Percentiles rank a stretch among this genome's conserved stretches.
Conservation (phyloP, 2,329 filamentous ascomycete species). For the Colletotrichum orchidophilum region DNA sequence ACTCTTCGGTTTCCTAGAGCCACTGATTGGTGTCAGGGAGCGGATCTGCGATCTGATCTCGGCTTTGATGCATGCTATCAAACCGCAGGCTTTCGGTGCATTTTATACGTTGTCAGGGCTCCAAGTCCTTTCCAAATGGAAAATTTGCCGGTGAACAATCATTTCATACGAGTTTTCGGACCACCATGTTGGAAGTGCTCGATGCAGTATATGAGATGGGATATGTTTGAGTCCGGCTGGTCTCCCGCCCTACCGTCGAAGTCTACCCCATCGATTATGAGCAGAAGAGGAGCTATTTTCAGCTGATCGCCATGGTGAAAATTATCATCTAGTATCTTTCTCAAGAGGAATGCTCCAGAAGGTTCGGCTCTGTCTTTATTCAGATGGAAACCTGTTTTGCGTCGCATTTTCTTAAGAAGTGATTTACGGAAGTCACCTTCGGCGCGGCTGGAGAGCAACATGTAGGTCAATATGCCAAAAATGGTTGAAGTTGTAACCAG, state of each 20-base stretch:
- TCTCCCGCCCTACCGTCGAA: not conserved
- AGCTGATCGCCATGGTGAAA: not conserved
- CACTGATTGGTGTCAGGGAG: not conserved
- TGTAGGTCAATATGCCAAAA: not conserved
- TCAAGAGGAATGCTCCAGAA: not conserved
- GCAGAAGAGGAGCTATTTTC: not conserved
- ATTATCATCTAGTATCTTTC: not conserved
- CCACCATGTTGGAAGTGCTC: not conserved
- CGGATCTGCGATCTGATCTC: not conserved
- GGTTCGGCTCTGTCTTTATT: not conserved
- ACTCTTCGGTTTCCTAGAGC: not conserved
- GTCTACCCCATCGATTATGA: not conserved
- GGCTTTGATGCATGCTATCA: not conserved
- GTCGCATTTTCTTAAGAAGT: not conserved
- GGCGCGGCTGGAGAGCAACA: too few relatives aligned
- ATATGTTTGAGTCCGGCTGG: not conserved
- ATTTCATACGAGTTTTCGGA: not conserved
- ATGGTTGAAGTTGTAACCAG: not conserved
- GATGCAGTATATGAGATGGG: not conserved
- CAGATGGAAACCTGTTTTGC: not conserved
- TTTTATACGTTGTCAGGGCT: not conserved
- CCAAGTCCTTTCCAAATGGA: not conserved
- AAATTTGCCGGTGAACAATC: not conserved
- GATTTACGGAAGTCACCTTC: too few relatives aligned
- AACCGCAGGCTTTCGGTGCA: not conserved